Base-by-base conservation (phyloP, 257 asterid species). In the Rubia yunnanensis region DNA sequence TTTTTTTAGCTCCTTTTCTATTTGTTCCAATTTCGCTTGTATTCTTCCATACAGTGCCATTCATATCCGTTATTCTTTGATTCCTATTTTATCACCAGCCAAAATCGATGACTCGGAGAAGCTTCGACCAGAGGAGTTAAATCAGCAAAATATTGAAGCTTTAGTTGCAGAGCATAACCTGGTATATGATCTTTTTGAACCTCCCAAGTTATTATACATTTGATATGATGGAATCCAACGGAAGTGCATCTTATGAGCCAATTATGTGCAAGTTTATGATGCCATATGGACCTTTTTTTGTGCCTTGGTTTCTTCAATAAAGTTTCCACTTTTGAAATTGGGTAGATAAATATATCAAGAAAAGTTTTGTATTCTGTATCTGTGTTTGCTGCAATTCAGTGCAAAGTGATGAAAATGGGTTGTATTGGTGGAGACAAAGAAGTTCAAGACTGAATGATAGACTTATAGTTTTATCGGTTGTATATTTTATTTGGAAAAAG, bases 111-210 rank as follows among this genome's bases (percentile, higher is more conserved):
- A 84, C 68, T 79, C 91, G 58, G 99, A 92, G 65, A 83, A 89
- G 74, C 94, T 92, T 67, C 95, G 96, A 32, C 99, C 99, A 14
- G 97, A 92, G 77, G 97, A 92, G 74, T 77, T 92, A 83, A 92
- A 92, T 80, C 99, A 92, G 80, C 94, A 84, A 73, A 92, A 89
- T 54, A 92, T 92, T 71, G 99, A 92, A 83, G 99, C 97, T 71
- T 82, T 92, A 71, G 99, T 92, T 78, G 97, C 99, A 71, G 97
- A 92, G 82, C 86, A 95, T 82, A 92, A 92, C 81, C 85, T 92
- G 97, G 99, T 89, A 85, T 62, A 22, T 22, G 60, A 48, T 74
- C 61, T 13, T 56, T 41, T 69, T 71, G 34, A 60, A 44, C 59
- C 14, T 52, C 78, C 24, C 58, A 68, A 72, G 41, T 60, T 64